Evolutionary conservation across 2,329 filamentous ascomycete species (phyloP), one percentile per base, ranked within the genome.

Genomic region (Purpureocillium takamizusanense): DNA sequence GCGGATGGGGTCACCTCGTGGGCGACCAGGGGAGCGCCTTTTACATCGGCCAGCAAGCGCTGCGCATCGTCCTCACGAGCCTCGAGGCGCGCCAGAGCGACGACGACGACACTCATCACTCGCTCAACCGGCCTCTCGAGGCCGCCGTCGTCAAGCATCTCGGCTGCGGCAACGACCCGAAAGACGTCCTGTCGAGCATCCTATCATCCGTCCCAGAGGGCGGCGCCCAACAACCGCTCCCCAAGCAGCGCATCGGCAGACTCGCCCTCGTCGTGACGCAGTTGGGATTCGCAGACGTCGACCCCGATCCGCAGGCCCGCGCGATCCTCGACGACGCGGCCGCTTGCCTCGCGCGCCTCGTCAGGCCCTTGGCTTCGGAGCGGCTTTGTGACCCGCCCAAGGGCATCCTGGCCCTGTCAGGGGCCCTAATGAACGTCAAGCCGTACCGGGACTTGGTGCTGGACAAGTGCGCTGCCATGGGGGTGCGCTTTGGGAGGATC

Each of bases 1-100:
- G 65, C 2, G 65, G 65, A 10, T 68, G 65, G 65, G 64, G 65
- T 4, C 52, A 60, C 38, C 46, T 66, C 7, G 48, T 68, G 2
- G 63, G 65, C 1, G 65, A 69, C 35, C 61, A 67, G 21, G 65
- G 65, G 0, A 57, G 56, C 2, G 65, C 61, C 2, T 67, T 58
- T 42, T 53, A 55, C 1, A 61, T 67, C 13, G 65, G 65, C 2
- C 43, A 56, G 27, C 66, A 12, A 38, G 42, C 3, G 39, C 46
- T 4, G 42, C 56, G 9, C 61, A 66, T 36, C 40, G 51, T 3
- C 39, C 47, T 11, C 14, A 25, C 28, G 12, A 14, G 23, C 27
- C n/a, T 31, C n/a, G 25, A 33, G 14, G 31, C 14, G 15, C 4
- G 11, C 31, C 31, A 33, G 17, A 14, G 31, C 31, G 31, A 32